These are phyloP conservation scores for Elaeis oleifera DNA, from an alignment of 202 grass and related monocot genomes.

Conservation along the genomic window DNA sequence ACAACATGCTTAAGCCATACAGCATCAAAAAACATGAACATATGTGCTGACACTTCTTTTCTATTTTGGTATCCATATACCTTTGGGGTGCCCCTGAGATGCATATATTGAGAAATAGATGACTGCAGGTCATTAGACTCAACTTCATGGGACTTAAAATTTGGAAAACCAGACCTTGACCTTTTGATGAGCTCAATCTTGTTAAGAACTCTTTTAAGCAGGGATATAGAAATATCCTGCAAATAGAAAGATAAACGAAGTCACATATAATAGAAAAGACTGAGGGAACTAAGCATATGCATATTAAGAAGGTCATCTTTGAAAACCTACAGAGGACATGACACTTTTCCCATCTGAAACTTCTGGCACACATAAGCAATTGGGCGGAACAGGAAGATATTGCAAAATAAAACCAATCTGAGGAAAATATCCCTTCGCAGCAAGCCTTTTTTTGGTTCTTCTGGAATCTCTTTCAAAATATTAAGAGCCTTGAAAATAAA, in stretches of 20 bases:
- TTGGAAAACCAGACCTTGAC: slow-evolving; percentile 71
- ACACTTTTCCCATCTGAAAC: slow-evolving; percentile 74
- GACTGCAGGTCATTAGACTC: slow-evolving; percentile 74
- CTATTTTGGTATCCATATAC: slow-evolving; percentile 20
- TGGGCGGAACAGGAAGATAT: slow-evolving; percentile 70
- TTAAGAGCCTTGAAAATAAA: slow-evolving; percentile 60
- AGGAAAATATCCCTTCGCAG: slow-evolving; percentile 52
- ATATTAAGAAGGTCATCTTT: slow-evolving; percentile 3
- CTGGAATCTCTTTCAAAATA: slow-evolving; percentile 65
- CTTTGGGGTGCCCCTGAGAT: slow-evolving; percentile 79
- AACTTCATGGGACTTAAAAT: slow-evolving; percentile 66
- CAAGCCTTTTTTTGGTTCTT: slow-evolving; percentile 69
- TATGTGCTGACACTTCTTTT: too few relatives aligned
- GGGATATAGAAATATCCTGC: slow-evolving; percentile 72
- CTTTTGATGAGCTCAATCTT: slow-evolving; percentile 94
- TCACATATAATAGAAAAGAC: slow-evolving; percentile 16
- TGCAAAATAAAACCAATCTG: slow-evolving; percentile 80
- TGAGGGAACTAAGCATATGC: slow-evolving; percentile 12
- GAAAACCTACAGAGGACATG: slow-evolving; percentile 68
- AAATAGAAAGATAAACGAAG: slow-evolving; percentile 15
- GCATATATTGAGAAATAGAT: slow-evolving; percentile 63
- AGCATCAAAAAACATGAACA: too few relatives aligned
- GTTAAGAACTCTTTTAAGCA: slow-evolving; percentile 69
- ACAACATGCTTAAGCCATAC: too few relatives aligned
- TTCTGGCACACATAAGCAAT: slow-evolving; percentile 80